These are phyloP conservation scores for Metarhizium album DNA, from an alignment of 2,329 filamentous ascomycete genomes.

Conservation along the genomic window DNA sequence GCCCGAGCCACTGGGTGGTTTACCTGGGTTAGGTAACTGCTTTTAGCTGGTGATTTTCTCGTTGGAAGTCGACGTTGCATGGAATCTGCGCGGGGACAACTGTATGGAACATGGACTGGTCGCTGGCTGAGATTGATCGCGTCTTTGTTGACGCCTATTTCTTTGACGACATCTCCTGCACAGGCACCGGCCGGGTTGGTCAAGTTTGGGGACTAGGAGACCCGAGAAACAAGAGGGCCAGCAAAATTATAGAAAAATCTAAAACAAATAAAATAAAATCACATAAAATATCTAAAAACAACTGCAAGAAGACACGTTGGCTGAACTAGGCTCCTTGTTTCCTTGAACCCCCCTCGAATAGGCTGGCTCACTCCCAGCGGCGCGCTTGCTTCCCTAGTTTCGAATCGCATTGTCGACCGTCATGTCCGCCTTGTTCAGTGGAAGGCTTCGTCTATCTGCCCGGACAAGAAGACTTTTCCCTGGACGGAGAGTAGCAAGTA, in stretches of 20 bases:
- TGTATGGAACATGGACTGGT: slow-evolving; percentile 41
- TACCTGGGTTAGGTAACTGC: neutral
- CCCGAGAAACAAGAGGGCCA: slow-evolving; percentile 38
- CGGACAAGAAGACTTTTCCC: neutral
- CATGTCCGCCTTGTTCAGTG: neutral
- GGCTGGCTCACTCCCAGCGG: neutral
- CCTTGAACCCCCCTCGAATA: no score
- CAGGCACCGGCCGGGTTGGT: slow-evolving; percentile 41
- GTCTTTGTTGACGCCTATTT: slow-evolving; percentile 31
- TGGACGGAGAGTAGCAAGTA: neutral
- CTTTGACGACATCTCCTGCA: slow-evolving; percentile 33
- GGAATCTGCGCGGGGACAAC: slow-evolving; percentile 41
- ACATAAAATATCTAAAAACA: no score
- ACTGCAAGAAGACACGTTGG: neutral
- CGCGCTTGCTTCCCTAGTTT: slow-evolving; percentile 1
- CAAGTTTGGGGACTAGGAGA: slow-evolving; percentile 37
- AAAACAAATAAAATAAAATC: no score
- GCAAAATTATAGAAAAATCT: no score
- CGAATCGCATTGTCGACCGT: neutral
- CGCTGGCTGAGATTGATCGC: slow-evolving; percentile 40
- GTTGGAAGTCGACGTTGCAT: slow-evolving; percentile 33
- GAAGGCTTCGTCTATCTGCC: no score
- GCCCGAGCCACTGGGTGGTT: no score
- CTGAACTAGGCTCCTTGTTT: neutral
- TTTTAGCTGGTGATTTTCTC: slow-evolving; percentile 9